Evolutionary conservation across 2,329 filamentous ascomycete species (phyloP), one percentile per base, ranked within the genome.

Genomic region (Gnomoniopsis sp.): DNA sequence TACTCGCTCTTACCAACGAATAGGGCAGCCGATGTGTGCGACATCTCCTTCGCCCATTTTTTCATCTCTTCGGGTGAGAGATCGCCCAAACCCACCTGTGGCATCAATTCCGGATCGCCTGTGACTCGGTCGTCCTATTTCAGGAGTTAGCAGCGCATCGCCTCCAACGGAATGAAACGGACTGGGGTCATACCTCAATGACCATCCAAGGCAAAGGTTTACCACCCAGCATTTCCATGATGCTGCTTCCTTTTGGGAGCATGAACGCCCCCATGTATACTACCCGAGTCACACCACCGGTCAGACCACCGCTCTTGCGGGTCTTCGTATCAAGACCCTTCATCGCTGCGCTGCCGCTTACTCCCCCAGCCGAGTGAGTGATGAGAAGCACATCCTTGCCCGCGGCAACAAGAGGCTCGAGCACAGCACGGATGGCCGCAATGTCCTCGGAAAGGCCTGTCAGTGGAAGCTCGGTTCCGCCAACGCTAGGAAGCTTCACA

Each of bases 291-390:
- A 79, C 71, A 7, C 77, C 76, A 0, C 76, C 76, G 6, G 66
- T 57, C 51, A 71, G 62, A 1, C 72, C 75, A 1, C 65, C 63
- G 0, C 59, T 62, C 30, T 65, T 60, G 10, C 75, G 68, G 21
- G 72, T 64, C 38, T 67, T 67, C 50, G 73, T 70, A 2, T 71
- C 68, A 1, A 74, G 65, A 0, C 72, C 73, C 14, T 67, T 62
- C 10, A 78, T 64, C 0, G 73, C 76, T 49, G 72, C 72, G 30
- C 69, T 67, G 8, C 70, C 72, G 1, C 77, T 67, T 1, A 76
- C 65, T 15, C 77, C 77, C n/a, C 73, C 72, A 66, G 77, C 79
- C 2, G 74, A 78, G 61, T 80, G 77, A 4, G 71, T 68, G 6
- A 75, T 63, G 2, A 79, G 69, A 0, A 79, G 63, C 15, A 80